phyloP scores from a whole-genome alignment of 2,329 filamentous ascomycete species.

The Ophiostoma himal-ulmi region DNA sequence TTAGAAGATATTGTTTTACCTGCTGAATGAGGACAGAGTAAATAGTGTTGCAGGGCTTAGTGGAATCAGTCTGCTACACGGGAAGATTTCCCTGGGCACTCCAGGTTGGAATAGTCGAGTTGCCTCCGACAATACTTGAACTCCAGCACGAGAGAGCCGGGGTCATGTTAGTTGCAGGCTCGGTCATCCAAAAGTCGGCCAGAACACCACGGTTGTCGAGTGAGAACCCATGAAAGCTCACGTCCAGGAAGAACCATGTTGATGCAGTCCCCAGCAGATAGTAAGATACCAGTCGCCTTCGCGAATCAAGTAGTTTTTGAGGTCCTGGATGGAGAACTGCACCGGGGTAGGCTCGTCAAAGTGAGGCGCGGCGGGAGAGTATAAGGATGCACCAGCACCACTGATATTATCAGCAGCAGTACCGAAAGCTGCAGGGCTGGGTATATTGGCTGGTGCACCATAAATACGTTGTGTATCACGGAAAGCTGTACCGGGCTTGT shows the following conservation, averaged over 20 bases:
- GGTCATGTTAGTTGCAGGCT: constrained; percentile 33
- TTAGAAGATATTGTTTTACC: constrained; percentile 48
- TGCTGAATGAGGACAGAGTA: constrained; percentile 48
- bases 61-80: constrained; percentile 46
- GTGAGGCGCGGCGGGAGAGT: constrained; percentile 30
- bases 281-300: constrained; percentile 44
- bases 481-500: constrained; percentile 53
- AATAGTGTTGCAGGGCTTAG: constrained; percentile 46
- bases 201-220: constrained; percentile 42
- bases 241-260: constrained; percentile 50
- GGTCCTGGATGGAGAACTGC: constrained; percentile 45
- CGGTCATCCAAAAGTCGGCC: constrained; percentile 41
- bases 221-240: constrained; percentile 53
- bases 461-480: constrained; percentile 56
- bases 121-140: constrained; percentile 39
- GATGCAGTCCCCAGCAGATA: constrained; percentile 42
- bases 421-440: constrained; percentile 25
- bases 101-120: constrained; percentile 43
- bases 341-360: constrained; percentile 37
- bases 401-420: constrained; percentile 5
- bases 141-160: constrained; percentile 43
- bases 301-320: constrained; percentile 47
- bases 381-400: constrained; percentile 27
- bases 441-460: constrained; percentile 35
- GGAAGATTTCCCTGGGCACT: constrained; percentile 35